Evolutionary conservation across 2,329 filamentous ascomycete genomes (phyloP), one percentile per base, ranked within the genome.

Genomic region (Knoxdaviesia proteae): DNA sequence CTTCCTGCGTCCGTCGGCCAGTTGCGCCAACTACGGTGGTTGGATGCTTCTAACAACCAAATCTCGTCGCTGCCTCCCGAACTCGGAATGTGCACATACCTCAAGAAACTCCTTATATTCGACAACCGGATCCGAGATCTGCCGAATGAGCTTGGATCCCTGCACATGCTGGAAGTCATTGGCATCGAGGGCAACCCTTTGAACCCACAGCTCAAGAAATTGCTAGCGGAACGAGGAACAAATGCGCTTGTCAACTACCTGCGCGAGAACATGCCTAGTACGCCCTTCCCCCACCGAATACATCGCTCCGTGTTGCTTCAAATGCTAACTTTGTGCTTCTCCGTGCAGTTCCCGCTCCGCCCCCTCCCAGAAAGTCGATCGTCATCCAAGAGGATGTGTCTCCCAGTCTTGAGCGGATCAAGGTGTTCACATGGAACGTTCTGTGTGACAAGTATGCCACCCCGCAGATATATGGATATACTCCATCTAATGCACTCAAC

Each of bases 381-480:
- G 69, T 81, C n/a, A 71, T 96, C 30, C 79, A 75, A 50, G 74
- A 76, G 57, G 78, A 80, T 48, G 65, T 67, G 44, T 68, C 63
- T 57, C 52, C 67, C 1, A 65, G 55, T 43, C 59, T 74, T 47
- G 74, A 94, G 53, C 79, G 75, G 42, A 75, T 96, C 56, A 84
- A 82, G 45, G 78, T 93, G 6, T 68, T 96, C 47, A 92, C 84
- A 29, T 94, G 90, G 77, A 98, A 98, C 57, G 93, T 88, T 39
- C 71, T 98, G 7, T 94, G 88, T 60, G 86, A 94, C 59, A 84
- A 86, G 53, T 93, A 90, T 52, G 87, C 87, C 5, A 94, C 87
- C 0, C 69, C 76, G 43, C 69, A 77, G 43, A 75, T 83, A 47
- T 96, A 94, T 56, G 88, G 88, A 38, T 96, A 96, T 58, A 88